These are phyloP conservation scores for Paspalum notatum DNA, from an alignment of 176 grass and related monocot genomes.

Conservation along the genomic window DNA sequence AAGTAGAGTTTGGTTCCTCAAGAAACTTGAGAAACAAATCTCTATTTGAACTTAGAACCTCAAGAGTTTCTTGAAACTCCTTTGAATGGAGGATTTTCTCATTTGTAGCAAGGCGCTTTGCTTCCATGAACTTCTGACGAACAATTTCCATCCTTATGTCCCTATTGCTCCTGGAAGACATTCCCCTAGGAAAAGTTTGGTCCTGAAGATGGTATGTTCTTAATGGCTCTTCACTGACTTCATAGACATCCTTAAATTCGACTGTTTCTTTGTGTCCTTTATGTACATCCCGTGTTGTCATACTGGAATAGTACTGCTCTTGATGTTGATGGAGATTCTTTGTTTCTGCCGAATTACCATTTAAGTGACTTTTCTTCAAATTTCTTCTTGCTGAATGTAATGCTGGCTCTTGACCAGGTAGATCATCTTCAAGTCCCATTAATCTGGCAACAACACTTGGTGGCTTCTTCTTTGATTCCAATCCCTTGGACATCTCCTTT, in stretches of 20 bases:
- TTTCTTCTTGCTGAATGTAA: conserved; percentile 47
- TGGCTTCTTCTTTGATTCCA: conserved; percentile 67
- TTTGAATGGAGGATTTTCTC: conserved; percentile 67
- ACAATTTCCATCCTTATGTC: conserved; percentile 68
- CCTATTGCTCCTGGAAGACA: conserved; percentile 43
- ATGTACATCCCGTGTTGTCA: conserved; percentile 33
- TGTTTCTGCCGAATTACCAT: conserved; percentile 29
- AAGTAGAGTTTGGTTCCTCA: conserved; percentile 77
- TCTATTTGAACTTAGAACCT: conserved; percentile 88
- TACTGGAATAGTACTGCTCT: conserved; percentile 42
- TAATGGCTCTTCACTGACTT: conserved; percentile 68
- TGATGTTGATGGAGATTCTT: conserved; percentile 23
- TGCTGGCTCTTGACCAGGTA: conserved; percentile 52
- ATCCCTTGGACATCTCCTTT: conserved; percentile 64
- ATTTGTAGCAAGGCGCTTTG: conserved; percentile 75
- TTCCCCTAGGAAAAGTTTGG: conserved; percentile 39
- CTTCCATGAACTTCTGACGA: conserved; percentile 85
- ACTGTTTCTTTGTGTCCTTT: conserved; percentile 51
- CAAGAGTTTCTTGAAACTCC: conserved; percentile 87
- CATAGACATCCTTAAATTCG: conserved; percentile 72
- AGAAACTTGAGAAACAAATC: conserved; percentile 96
- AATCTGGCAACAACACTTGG: conserved; percentile 79
- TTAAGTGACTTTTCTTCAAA: conserved; percentile 45
- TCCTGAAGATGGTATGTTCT: conserved; percentile 47
- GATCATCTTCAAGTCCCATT: conserved; percentile 93